Evolutionary conservation across 768 basidiomycete genomes (phyloP).

Genomic region (Trametes sanguinea): DNA sequence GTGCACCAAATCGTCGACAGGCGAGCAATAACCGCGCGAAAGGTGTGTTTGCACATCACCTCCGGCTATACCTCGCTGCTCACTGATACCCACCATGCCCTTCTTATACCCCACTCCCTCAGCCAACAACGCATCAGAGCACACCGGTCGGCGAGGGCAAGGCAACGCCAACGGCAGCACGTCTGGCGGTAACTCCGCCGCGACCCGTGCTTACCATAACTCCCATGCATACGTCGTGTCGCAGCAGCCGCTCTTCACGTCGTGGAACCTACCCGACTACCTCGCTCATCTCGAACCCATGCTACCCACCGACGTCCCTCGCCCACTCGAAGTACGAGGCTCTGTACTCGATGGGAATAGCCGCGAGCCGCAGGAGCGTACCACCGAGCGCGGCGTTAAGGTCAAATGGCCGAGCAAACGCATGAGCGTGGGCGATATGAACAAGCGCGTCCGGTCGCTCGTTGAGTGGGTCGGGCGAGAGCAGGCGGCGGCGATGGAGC

Average conservation of each 20-base stretch:
- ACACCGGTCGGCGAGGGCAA: conserved; percentile 52
- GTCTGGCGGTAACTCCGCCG: conserved; percentile 28
- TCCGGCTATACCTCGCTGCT: conserved; percentile 26
- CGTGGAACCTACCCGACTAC: conserved; percentile 94
- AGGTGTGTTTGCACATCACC: conserved; percentile 31
- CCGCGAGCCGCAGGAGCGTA: conserved; percentile 59
- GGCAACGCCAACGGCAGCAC: conserved; percentile 38
- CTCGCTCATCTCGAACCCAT: conserved; percentile 83
- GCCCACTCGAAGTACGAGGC: conserved; percentile 70
- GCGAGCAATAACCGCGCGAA: conserved; percentile 42
- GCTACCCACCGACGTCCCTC: conserved; percentile 74
- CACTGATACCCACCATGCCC: conserved; percentile 19
- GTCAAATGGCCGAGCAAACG: conserved; percentile 94
- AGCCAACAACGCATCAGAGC: conserved; percentile 44
- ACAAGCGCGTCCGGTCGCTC: conserved; percentile 86
- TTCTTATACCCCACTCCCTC: conserved; percentile 15
- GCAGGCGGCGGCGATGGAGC: conserved; percentile 74
- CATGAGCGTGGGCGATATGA: conserved; percentile 97
- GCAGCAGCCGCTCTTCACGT: conserved; percentile 76
- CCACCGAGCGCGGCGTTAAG: conserved; percentile 76
- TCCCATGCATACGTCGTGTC: conserved; percentile 79
- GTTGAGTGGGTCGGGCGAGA: conserved; percentile 94
- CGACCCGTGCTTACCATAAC: conserved; percentile 70
- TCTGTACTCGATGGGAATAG: conserved; percentile 43
- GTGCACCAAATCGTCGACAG: conserved; percentile 31